Conservation (phyloP, 1,139 yeast genomes). For the Blastobotrys capitulatus region DNA sequence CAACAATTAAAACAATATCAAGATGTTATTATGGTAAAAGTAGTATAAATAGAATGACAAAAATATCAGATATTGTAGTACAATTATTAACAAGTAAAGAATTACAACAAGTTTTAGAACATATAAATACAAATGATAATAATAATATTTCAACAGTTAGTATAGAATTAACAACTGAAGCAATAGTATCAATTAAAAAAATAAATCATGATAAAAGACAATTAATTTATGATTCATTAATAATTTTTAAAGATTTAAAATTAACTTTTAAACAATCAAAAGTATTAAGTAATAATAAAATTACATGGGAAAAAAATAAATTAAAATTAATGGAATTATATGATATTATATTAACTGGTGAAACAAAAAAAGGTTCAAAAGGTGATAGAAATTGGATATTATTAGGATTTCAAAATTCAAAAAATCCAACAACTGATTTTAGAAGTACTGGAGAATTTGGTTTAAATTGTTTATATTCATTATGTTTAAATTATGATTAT, state of each 20-base stretch:
- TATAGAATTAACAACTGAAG: not conserved
- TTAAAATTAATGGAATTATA: conserved; percentile 12
- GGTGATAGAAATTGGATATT: conserved; percentile 30
- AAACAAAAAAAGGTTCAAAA: conserved; percentile 10
- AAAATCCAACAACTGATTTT: conserved; percentile 35
- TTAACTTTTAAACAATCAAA: not conserved
- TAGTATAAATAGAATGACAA: not conserved
- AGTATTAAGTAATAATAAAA: not conserved
- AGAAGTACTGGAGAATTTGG: conserved; percentile 36
- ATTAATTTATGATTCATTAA: not conserved
- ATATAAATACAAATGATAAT: too few species aligned
- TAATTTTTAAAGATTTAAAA: not conserved
- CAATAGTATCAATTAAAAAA: not conserved
- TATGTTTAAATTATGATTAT: conserved; percentile 15
- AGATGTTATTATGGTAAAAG: not conserved
- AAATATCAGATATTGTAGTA: not conserved
- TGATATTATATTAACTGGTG: conserved; percentile 10
- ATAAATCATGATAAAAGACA: not conserved
- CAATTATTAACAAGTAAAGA: not conserved
- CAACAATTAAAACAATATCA: not conserved
- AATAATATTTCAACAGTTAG: not conserved
- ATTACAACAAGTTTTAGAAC: not conserved
- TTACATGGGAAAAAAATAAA: conserved; percentile 13
- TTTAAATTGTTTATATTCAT: conserved; percentile 19
- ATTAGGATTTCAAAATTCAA: conserved; percentile 36